Percentiles rank a stretch among this genome's conserved stretches.
These are phyloP conservation scores for Sclerotinia trifoliorum DNA, from an alignment of 2,329 filamentous ascomycete species.

Conservation along the genomic window DNA sequence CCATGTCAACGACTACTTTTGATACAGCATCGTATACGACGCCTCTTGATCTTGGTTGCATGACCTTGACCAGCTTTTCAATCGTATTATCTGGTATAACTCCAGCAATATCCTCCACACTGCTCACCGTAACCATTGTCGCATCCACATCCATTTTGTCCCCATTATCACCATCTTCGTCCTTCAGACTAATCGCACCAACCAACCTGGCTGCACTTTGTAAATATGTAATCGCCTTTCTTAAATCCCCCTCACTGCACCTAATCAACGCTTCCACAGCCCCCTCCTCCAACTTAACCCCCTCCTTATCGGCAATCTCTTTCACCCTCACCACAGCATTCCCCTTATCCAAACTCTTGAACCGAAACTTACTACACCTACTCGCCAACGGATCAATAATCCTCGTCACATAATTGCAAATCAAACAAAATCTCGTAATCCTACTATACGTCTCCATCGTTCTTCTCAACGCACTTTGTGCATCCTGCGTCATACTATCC, in stretches of 20 bases:
- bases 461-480: constrained; percentile 83
- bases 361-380: constrained; percentile 94
- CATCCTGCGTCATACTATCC: constrained; percentile 98
- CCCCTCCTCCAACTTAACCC: constrained; percentile 71
- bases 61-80: constrained; percentile 66
- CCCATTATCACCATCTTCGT: constrained; percentile 43
- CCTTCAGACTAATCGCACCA: constrained; percentile 58
- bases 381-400: constrained; percentile 96
- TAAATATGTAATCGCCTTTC: constrained; percentile 93
- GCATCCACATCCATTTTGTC: constrained; percentile 49
- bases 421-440: constrained; percentile 94
- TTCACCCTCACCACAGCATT: constrained; percentile 78
- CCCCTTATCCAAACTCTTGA: constrained; percentile 88
- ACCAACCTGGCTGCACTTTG: constrained; percentile 91
- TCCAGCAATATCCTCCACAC: constrained; percentile 92
- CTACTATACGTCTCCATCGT: constrained; percentile 99
- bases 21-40: constrained; percentile 72
- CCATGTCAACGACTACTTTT: constrained; percentile 80
- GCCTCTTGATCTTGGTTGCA: constrained; percentile 67
- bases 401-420: constrained; percentile 97
- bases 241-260: constrained; percentile 88
- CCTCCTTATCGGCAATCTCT: constrained; percentile 79
- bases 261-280: constrained; percentile 80
- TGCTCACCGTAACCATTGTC: constrained; percentile 71
- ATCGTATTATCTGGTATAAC: constrained; percentile 81